A percentile compares a stretch with the other conserved stretches of the same genome.
These are phyloP conservation scores for Termitomyces titanicus DNA, from an alignment of 768 basidiomycete species.

Conservation along the genomic window DNA sequence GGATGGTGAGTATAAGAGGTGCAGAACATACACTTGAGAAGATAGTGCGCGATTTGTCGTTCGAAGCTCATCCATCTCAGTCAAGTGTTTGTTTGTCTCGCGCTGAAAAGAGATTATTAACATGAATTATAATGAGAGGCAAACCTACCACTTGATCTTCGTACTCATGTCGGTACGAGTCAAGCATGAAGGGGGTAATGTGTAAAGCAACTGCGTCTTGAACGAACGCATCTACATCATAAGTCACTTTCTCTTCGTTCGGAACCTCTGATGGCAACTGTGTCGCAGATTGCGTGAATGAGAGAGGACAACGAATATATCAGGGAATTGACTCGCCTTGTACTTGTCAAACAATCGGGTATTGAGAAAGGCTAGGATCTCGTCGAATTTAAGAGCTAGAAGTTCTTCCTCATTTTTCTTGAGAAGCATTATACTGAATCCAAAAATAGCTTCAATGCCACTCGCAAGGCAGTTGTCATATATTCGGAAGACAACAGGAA, in stretches of 20 bases:
- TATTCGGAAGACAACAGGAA: conserved; percentile 93
- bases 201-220: conserved; percentile 79
- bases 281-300: neutral
- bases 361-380: conserved; percentile 83
- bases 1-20: neutral
- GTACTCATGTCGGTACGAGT: conserved; percentile 85
- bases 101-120: conserved; percentile 31
- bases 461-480: conserved; percentile 96
- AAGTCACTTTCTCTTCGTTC: conserved; percentile 33
- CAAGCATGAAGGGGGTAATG: conserved; percentile 96
- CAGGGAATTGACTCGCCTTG: conserved; percentile 31
- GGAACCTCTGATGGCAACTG: conserved; percentile 26
- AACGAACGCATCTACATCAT: conserved; percentile 80
- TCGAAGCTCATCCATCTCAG: conserved; percentile 79
- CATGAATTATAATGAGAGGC: neutral
- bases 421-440: conserved; percentile 85
- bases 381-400: conserved; percentile 84
- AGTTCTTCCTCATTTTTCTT: conserved; percentile 84
- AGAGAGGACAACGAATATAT: neutral
- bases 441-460: conserved; percentile 95
- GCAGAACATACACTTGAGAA: conserved; percentile 67
- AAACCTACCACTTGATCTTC: conserved; percentile 62
- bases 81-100: conserved; percentile 75
- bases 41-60: conserved; percentile 75
- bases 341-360: conserved; percentile 81